Percentiles rank a stretch among this genome's conserved stretches.
Conservation (phyloP, 805 yeast species). For the Lachancea nothofagi region DNA sequence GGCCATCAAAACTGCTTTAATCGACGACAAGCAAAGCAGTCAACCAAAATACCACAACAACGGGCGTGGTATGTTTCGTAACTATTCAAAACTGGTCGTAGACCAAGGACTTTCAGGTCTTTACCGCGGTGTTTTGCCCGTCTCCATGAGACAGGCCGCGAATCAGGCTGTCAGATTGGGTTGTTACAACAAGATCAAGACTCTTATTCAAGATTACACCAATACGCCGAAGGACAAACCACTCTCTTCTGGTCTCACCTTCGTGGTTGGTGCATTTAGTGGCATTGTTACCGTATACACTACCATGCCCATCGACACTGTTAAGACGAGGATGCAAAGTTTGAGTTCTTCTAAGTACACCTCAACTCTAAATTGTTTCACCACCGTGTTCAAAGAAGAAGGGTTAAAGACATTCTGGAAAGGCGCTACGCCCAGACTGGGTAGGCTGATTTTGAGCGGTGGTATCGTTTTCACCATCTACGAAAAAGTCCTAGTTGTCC, state of each 20-base stretch:
- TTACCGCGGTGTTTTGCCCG: conserved; percentile 87
- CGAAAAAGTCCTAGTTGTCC: conserved; percentile 67
- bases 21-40: conserved; percentile 79
- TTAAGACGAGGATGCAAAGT: conserved; percentile 95
- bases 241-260: conserved; percentile 71
- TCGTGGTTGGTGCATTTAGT: conserved; percentile 83
- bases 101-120: conserved; percentile 82
- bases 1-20: conserved; percentile 91
- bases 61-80: conserved; percentile 49
- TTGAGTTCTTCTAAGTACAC: conserved; percentile 70
- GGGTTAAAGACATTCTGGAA: conserved; percentile 93
- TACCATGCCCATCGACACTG: conserved; percentile 94
- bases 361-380: conserved; percentile 79
- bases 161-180: conserved; percentile 94
- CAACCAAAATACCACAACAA: conserved; percentile 70
- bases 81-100: conserved; percentile 43
- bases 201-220: conserved; percentile 64
- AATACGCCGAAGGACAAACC: conserved; percentile 66
- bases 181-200: conserved; percentile 82
- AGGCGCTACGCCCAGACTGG: conserved; percentile 96
- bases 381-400: conserved; percentile 73
- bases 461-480: conserved; percentile 96
- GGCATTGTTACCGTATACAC: conserved; percentile 86
- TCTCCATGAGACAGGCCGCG: conserved; percentile 91
- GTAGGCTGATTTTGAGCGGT: conserved; percentile 87